Conservation (phyloP, 192 early-diverging fungal species). For the Linnemannia elongata region DNA sequence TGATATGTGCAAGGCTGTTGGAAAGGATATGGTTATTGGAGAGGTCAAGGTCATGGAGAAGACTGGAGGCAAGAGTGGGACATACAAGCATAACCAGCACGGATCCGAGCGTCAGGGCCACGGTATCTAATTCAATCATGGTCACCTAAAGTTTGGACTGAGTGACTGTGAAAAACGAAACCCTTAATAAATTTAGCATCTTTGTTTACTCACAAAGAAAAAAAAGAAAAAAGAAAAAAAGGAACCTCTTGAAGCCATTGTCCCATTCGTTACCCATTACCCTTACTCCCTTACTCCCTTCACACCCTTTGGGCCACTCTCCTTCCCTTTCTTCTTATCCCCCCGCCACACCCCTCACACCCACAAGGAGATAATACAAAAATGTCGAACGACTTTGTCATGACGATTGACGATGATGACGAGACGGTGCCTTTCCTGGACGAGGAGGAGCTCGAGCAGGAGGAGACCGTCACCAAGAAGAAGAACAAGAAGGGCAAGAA, state of each 20-base stretch:
- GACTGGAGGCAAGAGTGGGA: slow-evolving; percentile 87
- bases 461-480: slow-evolving; percentile 51
- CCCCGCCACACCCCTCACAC: background rate
- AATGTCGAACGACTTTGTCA: slow-evolving; percentile 72
- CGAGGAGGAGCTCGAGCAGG: slow-evolving; percentile 55
- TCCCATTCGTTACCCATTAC: background rate
- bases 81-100: slow-evolving; percentile 52
- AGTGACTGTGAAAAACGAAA: background rate
- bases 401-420: slow-evolving; percentile 80
- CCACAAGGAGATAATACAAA: background rate
- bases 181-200: slow-evolving; percentile 11
- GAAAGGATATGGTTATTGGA: slow-evolving; percentile 85
- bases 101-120: slow-evolving; percentile 10
- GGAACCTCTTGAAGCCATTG: background rate
- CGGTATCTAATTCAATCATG: slow-evolving; percentile 3
- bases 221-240: slow-evolving; percentile 34
- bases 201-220: slow-evolving; percentile 6
- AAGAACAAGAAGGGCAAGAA: slow-evolving; percentile 58
- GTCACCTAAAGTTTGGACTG: too few relatives aligned
- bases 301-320: background rate
- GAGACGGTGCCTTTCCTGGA: slow-evolving; percentile 67
- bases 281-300: background rate
- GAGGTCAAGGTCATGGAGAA: slow-evolving; percentile 83
- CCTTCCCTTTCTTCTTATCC: background rate
- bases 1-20: slow-evolving; percentile 97